A percentile compares a stretch with the other conserved stretches of the same genome.
These are phyloP conservation scores for Letharia columbiana DNA, from an alignment of 495 filamentous ascomycete genomes.

Conservation along the genomic window DNA sequence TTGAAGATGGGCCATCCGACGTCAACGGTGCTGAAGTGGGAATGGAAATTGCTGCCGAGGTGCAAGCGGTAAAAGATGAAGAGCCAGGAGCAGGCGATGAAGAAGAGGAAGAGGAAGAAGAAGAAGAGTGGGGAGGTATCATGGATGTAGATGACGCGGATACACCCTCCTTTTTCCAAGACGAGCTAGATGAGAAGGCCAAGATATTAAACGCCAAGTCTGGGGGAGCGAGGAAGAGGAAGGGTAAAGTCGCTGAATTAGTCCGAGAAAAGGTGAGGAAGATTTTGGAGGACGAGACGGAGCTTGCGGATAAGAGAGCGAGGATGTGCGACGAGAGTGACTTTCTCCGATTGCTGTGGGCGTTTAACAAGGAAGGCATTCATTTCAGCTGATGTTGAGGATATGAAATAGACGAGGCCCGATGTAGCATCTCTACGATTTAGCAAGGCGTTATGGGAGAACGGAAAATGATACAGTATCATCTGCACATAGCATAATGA, in stretches of 20 bases:
- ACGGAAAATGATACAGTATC: no score
- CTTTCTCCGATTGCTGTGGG: conserved; percentile 66
- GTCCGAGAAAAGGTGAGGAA: conserved; percentile 75
- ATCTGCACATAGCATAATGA: no score
- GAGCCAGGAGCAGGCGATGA: conserved; percentile 40
- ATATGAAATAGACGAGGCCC: background rate
- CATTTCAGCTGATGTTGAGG: conserved; percentile 61
- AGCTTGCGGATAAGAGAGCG: conserved; percentile 68
- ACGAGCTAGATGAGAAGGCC: conserved; percentile 32
- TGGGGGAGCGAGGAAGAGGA: conserved; percentile 48
- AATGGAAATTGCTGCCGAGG: conserved; percentile 23
- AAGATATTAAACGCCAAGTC: conserved; percentile 6
- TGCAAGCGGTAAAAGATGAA: conserved; percentile 28
- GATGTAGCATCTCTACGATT: background rate
- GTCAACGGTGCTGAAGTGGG: conserved; percentile 23
- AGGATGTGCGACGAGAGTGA: conserved; percentile 85
- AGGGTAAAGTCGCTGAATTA: conserved; percentile 66
- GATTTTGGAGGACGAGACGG: conserved; percentile 68
- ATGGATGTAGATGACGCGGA: conserved; percentile 54
- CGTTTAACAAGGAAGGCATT: conserved; percentile 84
- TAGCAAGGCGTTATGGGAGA: conserved; percentile 6
- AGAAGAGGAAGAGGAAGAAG: conserved; percentile 35
- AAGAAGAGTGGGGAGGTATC: conserved; percentile 37
- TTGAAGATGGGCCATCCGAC: conserved; percentile 60
- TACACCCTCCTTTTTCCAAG: conserved; percentile 70